Base-by-base conservation (phyloP, 306 rosid species). In the Lathyrus aphaca region DNA sequence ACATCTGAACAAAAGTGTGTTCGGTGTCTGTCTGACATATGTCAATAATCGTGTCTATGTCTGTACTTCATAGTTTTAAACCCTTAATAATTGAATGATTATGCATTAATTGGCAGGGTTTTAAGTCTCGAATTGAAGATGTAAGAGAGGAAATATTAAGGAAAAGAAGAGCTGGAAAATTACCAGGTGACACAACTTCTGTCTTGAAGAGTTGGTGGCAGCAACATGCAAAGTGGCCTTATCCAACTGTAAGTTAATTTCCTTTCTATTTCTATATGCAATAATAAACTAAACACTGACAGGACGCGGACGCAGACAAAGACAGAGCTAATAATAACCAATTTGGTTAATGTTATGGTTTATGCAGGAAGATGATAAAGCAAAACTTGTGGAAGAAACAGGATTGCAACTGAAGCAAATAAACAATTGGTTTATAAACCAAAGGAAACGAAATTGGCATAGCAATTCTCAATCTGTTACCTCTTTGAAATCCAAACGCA, bases 181-280 rank as follows among this genome's bases (percentile, higher is more conserved):
- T 95, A 40, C 99, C 99, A 0, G 95, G 99, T 46, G 99, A 95
- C 87, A 95, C 99, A 54, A 95, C 99, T 67, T 84, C 95, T 1
- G 97, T 95, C 44, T 80, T 95, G 65, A 95, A 95, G 81, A 91
- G 44, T 75, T 95, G 99, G 99, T 95, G 99, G 99, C 97, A 87
- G 74, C 96, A 91, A 62, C 99, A 95, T 81, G 91, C 99, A 1
- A 95, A 91, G 82, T 95, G 97, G 99, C 99, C 99, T 17, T 95
- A 95, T 74, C 99, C 99, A 74, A 95, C 99, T 73, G 99, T 95
- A 84, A 79, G 96, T 53, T 16, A 17, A 49, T 16, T 16, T 17
- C 55, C 56, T 49, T 53, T 35, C 39, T 35, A 35, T 35, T 35
- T 35, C 7, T 35, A 7, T 35, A 35, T 32, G 38, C 38, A 32